Percentiles rank a stretch among this genome's conserved stretches.
phyloP scores from a whole-genome alignment of 106 monocot genomes.

The Posidonia australis region DNA sequence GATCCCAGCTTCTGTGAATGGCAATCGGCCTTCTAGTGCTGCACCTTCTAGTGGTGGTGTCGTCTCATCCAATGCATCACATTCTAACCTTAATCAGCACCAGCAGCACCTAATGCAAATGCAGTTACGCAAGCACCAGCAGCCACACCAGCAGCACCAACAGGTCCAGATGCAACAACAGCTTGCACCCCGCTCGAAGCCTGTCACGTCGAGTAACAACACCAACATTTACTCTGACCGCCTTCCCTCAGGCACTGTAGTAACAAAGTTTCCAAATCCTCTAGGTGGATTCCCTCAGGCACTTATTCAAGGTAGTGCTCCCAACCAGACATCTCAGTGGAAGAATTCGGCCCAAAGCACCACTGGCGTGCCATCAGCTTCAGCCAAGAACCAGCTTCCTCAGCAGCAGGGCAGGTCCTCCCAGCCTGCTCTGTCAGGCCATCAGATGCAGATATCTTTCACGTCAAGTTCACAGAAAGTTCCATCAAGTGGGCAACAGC shows the following conservation, averaged over 20 bases:
- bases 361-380: not conserved
- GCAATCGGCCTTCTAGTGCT: conserved; percentile 18
- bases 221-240: conserved; percentile 26
- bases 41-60: conserved; percentile 12
- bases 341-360: conserved; percentile 22
- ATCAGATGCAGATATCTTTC: conserved; percentile 77
- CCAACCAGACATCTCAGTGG: conserved; percentile 47
- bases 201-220: conserved; percentile 15
- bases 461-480: conserved; percentile 23
- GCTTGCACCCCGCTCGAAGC: conserved; percentile 31
- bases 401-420: conserved; percentile 36
- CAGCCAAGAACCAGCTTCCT: conserved; percentile 19
- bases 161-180: conserved; percentile 40
- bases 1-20: conserved; percentile 20
- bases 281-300: conserved; percentile 48
- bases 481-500: conserved; percentile 3
- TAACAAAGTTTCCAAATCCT: conserved; percentile 40
- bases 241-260: conserved; percentile 15
- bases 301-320: conserved; percentile 23
- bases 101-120: conserved; percentile 37
- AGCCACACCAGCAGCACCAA: conserved; percentile 19
- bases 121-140: conserved; percentile 19
- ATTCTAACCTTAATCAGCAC: conserved; percentile 27
- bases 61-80: not conserved
- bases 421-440: conserved; percentile 11